phyloP scores from a whole-genome alignment of 768 basidiomycete species.

The Termitomyces eurrhizus region DNA sequence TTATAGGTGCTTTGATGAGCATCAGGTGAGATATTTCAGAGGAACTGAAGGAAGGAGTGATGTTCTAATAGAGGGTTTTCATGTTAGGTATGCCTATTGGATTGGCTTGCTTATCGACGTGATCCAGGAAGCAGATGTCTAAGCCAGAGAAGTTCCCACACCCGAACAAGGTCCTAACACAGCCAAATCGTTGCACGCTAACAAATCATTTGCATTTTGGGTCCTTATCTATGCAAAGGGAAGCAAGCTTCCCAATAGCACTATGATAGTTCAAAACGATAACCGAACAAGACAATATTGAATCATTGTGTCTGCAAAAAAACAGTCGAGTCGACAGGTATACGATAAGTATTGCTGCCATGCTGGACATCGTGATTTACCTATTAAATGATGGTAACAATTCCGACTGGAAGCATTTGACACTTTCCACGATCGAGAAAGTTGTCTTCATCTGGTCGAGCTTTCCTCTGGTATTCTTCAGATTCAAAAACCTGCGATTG shows the following conservation, averaged over 20 bases:
- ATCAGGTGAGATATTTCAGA: constrained; percentile 40
- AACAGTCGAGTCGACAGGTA: not conserved
- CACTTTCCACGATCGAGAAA: constrained; percentile 14
- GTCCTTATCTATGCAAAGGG: too few species aligned
- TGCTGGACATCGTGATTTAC: not conserved
- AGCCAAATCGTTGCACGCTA: too few species aligned
- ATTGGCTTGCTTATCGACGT: too few species aligned
- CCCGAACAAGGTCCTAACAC: too few species aligned
- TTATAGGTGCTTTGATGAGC: constrained; percentile 73
- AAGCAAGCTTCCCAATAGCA: too few species aligned
- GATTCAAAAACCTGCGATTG: constrained; percentile 11
- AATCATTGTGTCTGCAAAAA: not conserved
- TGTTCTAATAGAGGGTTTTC: not conserved
- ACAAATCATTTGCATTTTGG: too few species aligned
- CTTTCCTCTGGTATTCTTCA: constrained; percentile 3
- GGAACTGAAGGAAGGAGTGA: not conserved
- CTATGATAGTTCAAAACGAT: not conserved
- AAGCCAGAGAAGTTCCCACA: too few species aligned
- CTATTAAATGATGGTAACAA: constrained; percentile 3
- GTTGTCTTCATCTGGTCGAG: constrained; percentile 18
- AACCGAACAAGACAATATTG: not conserved
- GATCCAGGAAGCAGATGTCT: too few species aligned
- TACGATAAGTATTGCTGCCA: too few species aligned
- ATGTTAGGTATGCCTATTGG: constrained; percentile 4
- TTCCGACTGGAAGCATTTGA: constrained; percentile 9